Conservation (phyloP, 192 early-diverging fungal species). For the Linnemannia exigua region DNA sequence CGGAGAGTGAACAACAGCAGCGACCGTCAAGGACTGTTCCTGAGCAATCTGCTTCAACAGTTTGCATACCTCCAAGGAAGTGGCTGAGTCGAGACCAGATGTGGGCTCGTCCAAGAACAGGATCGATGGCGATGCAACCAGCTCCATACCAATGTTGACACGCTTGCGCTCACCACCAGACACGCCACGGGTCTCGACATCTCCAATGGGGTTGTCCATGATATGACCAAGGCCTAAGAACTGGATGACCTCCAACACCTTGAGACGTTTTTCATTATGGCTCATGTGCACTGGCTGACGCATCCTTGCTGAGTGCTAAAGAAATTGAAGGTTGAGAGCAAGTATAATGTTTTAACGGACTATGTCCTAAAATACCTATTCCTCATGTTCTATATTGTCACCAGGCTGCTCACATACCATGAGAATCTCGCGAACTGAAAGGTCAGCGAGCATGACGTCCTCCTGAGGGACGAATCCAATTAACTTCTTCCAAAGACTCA, state of each 20-base stretch:
- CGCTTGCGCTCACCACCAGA: slow-evolving; percentile 82
- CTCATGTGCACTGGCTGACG: slow-evolving; percentile 63
- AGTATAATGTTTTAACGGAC: not conserved
- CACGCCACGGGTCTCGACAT: slow-evolving; percentile 75
- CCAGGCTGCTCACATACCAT: slow-evolving; percentile 38
- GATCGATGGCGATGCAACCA: slow-evolving; percentile 67
- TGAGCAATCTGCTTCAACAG: slow-evolving; percentile 72
- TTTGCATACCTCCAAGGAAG: slow-evolving; percentile 73
- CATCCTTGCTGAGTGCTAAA: slow-evolving; percentile 75
- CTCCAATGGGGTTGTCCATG: slow-evolving; percentile 66
- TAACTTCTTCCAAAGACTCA: slow-evolving; percentile 65
- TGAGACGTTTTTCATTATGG: slow-evolving; percentile 62
- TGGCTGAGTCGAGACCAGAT: slow-evolving; percentile 76
- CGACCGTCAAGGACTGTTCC: slow-evolving; percentile 71
- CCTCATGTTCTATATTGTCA: not conserved
- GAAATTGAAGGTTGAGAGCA: not conserved
- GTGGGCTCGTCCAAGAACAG: slow-evolving; percentile 81
- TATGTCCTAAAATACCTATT: no score
- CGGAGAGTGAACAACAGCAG: slow-evolving; percentile 79
- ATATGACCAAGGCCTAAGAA: slow-evolving; percentile 70
- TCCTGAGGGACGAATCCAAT: slow-evolving; percentile 85
- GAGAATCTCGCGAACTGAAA: slow-evolving; percentile 76
- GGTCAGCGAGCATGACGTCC: slow-evolving; percentile 69
- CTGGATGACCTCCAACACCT: slow-evolving; percentile 68
- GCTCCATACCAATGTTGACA: slow-evolving; percentile 85